Base-by-base conservation (phyloP, 441 rosid genomes). In the Syzygium syzygioides region DNA sequence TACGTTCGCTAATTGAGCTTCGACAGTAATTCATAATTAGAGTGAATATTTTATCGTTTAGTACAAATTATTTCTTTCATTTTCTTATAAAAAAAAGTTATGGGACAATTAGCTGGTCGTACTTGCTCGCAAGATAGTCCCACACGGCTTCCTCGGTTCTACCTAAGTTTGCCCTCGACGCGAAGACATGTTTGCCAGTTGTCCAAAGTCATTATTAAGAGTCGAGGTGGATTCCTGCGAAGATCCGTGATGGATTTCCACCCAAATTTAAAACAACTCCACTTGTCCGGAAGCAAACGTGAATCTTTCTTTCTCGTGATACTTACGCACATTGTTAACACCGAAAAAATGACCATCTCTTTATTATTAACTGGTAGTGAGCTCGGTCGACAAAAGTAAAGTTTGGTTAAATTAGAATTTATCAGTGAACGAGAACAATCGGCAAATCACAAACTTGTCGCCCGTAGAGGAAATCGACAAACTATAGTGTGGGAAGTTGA, bases 401-500 rank as follows among this genome's bases (percentile, higher is more conserved):
- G 8, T 20, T 20, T 37, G 50, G 26, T 37, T 4, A 34, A 34
- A 37, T 19, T 6, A 20, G 2, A 71, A 71, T 20, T 19, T 2
- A 13, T 34, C 15, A 5, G 6, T 37, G 48, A 37, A 37, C 80
- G 20, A 71, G 80, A 32, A 71, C 50, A 71, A 37, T 71, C 50
- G 25, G 25, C 50, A 71, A 71, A 71, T 34, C 19, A 37, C 15
- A 34, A 71, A 10, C 14, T 71, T 71, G 50, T 37, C 2, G 4
- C 5, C 1, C 0, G 1, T 0, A 12, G 12, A 32, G 41, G 41
- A 66, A 66, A 4, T 66, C 13, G 7, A 9, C 45, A 32, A 32
- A 23, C 45, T 41, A 18, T 66, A 9, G 5, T 25, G 13, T 19
- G 48, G 23, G 19, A 68, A 68, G 14, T 34, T 19, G 50, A 37